Conservation (phyloP, 2,329 filamentous ascomycete species). For the Raffaelea ambrosiae region DNA sequence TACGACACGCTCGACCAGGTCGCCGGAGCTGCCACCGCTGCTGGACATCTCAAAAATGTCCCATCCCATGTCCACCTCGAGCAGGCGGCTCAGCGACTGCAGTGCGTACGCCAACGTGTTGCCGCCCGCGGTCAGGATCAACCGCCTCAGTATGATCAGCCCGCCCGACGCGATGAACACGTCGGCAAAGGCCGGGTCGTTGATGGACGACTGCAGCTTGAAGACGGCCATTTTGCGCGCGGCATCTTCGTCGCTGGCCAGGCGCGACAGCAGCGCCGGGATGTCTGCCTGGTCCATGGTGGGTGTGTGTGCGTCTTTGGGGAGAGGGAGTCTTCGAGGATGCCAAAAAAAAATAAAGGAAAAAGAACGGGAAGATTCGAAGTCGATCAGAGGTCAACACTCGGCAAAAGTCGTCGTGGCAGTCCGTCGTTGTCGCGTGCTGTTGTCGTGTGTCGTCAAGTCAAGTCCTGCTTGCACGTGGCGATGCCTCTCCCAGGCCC, state of each 20-base stretch:
- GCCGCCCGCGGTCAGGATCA: constrained; percentile 77
- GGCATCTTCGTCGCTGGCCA: constrained; percentile 71
- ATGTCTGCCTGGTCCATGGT: constrained; percentile 60
- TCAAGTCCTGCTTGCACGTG: no score
- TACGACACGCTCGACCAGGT: constrained; percentile 69
- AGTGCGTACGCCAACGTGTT: constrained; percentile 95
- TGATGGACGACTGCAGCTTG: constrained; percentile 91
- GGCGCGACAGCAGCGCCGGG: constrained; percentile 54
- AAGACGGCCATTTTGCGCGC: constrained; percentile 98
- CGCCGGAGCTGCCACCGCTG: constrained; percentile 23
- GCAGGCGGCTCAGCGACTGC: constrained; percentile 74
- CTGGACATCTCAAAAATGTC: constrained; percentile 57
- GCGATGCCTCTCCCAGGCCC: no score
- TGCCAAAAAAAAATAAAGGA: no score
- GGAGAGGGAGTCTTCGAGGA: no score
- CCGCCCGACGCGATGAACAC: constrained; percentile 90
- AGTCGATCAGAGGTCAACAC: no score
- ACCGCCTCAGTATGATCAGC: constrained; percentile 67
- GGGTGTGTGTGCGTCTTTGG: not conserved
- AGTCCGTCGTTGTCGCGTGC: no score
- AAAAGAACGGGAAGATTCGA: no score
- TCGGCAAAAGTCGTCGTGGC: no score
- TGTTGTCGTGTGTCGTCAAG: no score
- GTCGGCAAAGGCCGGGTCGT: constrained; percentile 92
- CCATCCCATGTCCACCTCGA: constrained; percentile 98